Conservation (phyloP, 441 rosid genomes). For the Euphorbia corollata region DNA sequence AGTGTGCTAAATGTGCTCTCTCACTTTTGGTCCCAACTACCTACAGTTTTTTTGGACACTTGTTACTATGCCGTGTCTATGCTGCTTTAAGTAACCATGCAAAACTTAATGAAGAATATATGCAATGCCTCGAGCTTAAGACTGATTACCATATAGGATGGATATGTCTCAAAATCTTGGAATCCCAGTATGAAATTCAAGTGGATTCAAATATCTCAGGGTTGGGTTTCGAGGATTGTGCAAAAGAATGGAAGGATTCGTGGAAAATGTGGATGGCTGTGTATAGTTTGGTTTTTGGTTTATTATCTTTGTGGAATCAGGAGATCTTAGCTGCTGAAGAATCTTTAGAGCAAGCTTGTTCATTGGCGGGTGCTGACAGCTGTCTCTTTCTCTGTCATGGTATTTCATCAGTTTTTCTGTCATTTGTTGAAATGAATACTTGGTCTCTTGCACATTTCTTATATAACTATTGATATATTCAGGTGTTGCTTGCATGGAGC, state of each 20-base stretch:
- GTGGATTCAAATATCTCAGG: constrained; percentile 41
- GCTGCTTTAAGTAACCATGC: constrained; percentile 47
- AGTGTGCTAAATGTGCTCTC: constrained; percentile 49
- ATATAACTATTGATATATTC: constrained; percentile 23
- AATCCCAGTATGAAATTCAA: constrained; percentile 50
- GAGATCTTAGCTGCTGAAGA: constrained; percentile 60
- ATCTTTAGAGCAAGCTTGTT: constrained; percentile 59
- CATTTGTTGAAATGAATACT: neutral
- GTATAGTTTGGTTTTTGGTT: constrained; percentile 46
- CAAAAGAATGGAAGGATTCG: constrained; percentile 36
- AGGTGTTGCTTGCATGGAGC: constrained; percentile 66
- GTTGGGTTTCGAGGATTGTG: constrained; percentile 45
- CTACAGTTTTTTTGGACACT: constrained; percentile 63
- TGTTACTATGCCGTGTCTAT: constrained; percentile 68
- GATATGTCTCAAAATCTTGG: constrained; percentile 70
- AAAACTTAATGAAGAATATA: constrained; percentile 46
- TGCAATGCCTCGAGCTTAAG: constrained; percentile 67
- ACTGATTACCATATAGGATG: constrained; percentile 68
- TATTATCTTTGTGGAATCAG: constrained; percentile 42
- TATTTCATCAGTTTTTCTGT: constrained; percentile 22
- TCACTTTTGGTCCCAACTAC: constrained; percentile 53
- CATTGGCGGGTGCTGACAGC: constrained; percentile 47
- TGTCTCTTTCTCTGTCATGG: constrained; percentile 80
- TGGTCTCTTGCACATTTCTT: neutral
- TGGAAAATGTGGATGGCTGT: constrained; percentile 58